Percentiles rank a stretch among this genome's conserved stretches.
Conservation (phyloP, 2,329 filamentous ascomycete genomes). For the Hymenoscyphus infarciens region DNA sequence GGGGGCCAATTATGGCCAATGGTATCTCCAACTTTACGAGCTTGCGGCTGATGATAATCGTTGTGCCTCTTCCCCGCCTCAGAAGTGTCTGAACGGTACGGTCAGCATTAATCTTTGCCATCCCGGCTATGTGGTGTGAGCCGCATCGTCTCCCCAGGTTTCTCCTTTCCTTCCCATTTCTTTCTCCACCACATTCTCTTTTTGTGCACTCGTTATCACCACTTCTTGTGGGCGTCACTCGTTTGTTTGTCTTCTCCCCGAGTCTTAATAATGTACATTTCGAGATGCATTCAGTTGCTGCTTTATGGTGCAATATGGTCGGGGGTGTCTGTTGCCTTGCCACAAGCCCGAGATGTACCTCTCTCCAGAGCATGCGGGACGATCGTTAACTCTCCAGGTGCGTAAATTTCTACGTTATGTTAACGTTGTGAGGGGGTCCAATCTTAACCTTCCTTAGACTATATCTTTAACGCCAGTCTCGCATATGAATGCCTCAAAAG, state of each 20-base stretch:
- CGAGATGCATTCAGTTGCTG: background rate
- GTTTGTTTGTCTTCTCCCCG: background rate
- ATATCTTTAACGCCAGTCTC: slow-evolving; percentile 15
- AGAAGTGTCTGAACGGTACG: background rate
- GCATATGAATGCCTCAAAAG: slow-evolving; percentile 42
- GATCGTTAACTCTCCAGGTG: background rate
- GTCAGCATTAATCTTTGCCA: background rate
- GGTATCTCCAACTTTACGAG: background rate
- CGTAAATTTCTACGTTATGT: background rate
- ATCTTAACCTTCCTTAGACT: background rate
- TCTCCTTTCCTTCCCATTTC: background rate
- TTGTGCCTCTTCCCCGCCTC: background rate
- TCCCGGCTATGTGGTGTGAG: no score
- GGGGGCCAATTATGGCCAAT: background rate
- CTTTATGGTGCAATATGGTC: background rate
- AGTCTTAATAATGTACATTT: background rate
- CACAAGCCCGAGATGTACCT: background rate
- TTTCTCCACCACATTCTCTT: background rate
- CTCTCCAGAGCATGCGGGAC: background rate
- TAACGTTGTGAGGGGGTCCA: background rate
- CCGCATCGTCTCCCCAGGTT: background rate
- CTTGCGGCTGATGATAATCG: background rate
- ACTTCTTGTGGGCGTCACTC: background rate
- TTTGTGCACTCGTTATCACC: background rate
- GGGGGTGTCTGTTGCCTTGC: background rate